Evolutionary conservation across 345 rosid genomes (phyloP), one percentile per base, ranked within the genome.

Genomic region (Lepidium didymum): DNA sequence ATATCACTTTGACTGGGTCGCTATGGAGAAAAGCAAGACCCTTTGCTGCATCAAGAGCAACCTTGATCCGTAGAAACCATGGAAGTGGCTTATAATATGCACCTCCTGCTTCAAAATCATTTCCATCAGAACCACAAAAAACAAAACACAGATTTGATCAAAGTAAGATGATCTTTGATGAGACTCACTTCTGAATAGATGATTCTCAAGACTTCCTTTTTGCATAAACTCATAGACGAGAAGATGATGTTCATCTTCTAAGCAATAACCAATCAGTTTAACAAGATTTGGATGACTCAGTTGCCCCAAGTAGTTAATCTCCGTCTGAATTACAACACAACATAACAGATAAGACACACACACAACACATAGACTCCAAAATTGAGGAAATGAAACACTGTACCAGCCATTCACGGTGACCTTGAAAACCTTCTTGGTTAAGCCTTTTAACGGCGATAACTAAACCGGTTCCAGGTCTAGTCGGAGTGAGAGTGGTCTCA

Each of bases 341-440:
- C 19, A 53, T 8, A 46, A 35, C 31, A 68, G 25, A 67, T 8
- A 44, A 11, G 41, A 54, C 54, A 72, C 44, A 42, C 37, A 40
- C 0, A 44, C 1, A 69, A 62, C 7, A 47, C 15, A 64, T 13
- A 47, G 6, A 37, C 35, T 43, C 5, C 4, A 56, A 51, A 15
- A 19, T 69, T 56, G 35, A 10, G 34, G 31, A 49, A 66, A 18
- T 36, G 73, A 38, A 33, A 66, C 21, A 82, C 86, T 79, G 18
- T 69, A 93, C 97, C 88, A 91, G 76, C 99, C 99, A 95, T 79
- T 95, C 99, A 72, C 75, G 91, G 81, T 95, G 96, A 56, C 99
- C 97, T 73, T 95, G 99, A 50, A 77, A 80, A n/a, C 97, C 80
- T 37, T 87, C 99, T 66, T 79, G 87, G 82, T 91, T 95, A 16